Percentiles rank a stretch among this genome's conserved stretches.
phyloP scores from a whole-genome alignment of 192 early-diverging fungal genomes.

The Spinellus fusiger region DNA sequence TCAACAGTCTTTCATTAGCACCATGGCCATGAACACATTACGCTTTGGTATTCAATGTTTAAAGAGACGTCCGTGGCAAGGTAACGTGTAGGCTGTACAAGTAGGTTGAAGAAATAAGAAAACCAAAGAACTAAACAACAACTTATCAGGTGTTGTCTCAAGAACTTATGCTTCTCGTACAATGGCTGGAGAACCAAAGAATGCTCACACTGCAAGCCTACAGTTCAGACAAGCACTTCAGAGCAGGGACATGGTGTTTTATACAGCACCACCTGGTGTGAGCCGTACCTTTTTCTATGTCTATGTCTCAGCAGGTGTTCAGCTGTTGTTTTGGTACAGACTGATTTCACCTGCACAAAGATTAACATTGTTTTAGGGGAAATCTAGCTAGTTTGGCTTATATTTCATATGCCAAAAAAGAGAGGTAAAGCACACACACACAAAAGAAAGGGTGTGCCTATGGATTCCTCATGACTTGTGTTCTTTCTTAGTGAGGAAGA shows the following conservation, averaged over 20 bases:
- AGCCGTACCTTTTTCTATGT: constrained; percentile 26
- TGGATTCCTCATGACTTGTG: not conserved
- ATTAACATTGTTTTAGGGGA: constrained; percentile 14
- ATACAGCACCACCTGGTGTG: constrained; percentile 16
- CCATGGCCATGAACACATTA: no score
- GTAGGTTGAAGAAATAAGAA: no score
- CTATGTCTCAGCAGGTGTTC: constrained; percentile 32
- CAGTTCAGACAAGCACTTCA: constrained; percentile 19
- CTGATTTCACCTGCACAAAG: not conserved
- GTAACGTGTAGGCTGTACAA: no score
- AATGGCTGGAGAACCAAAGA: constrained; percentile 4
- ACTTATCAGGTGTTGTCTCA: no score
- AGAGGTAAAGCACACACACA: constrained; percentile 8
- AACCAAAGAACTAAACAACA: no score
- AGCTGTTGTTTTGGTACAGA: constrained; percentile 33
- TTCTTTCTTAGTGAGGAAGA: constrained; percentile 9
- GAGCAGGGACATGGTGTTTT: constrained; percentile 22
- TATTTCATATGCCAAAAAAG: constrained; percentile 20
- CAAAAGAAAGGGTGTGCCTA: not conserved
- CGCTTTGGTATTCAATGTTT: no score
- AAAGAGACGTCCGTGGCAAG: no score
- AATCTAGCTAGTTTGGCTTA: constrained; percentile 33
- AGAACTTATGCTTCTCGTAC: no score
- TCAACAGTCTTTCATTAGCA: no score
- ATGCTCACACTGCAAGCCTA: constrained; percentile 13